Base-by-base conservation (phyloP, 179 eudicot genomes). In the Silene noctiflora region DNA sequence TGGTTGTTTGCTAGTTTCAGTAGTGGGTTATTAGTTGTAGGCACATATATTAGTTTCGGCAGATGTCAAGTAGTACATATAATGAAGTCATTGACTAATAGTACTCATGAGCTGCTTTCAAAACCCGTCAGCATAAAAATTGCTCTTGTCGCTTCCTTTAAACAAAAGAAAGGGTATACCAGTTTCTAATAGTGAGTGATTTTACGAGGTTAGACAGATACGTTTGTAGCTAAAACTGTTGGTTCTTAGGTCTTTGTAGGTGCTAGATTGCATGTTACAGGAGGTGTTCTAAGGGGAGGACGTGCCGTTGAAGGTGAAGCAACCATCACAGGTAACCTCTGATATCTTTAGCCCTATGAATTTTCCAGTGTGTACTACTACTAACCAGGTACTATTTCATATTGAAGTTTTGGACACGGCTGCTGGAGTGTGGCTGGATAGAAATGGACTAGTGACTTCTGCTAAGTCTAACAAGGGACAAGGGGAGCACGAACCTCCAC, bases 371-470 rank as follows among this genome's bases (percentile, higher is more conserved):
- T 33, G 12, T 42, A 20, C 14, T 73, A 56, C n/a, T 56, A 62
- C 22, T 82, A 11, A 73, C 42, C 60, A n/a, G 39, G 11, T 46
- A 27, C 12, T 69, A 20, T 60, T 25, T 82, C 33, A 68, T 74
- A 71, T 73, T 77, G 83, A 81, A 93, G 97, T 91, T 69, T 79
- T 93, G 92, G 98, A 95, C 86, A 95, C 99, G 83, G 97, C 99
- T 81, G 99, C 98, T 84, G 99, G 98, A 76, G 97, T 88, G 73
- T 95, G 99, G 99, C 83, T 95, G 83, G 99, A 95, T 83, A 89
- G 91, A 83, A 84, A 91, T 78, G 99, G 99, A 74, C 81, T 89
- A 84, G 96, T 95, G 70, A 89, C 93, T 80, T 88, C 97, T 74
- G 80, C 97, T n/a, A 88, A 83, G 75, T 70, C 83, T 63, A 85